These are phyloP conservation scores for Pilasporangium apinafurcum DNA, from an alignment of 352 stramenopile genomes.

Conservation along the genomic window DNA sequence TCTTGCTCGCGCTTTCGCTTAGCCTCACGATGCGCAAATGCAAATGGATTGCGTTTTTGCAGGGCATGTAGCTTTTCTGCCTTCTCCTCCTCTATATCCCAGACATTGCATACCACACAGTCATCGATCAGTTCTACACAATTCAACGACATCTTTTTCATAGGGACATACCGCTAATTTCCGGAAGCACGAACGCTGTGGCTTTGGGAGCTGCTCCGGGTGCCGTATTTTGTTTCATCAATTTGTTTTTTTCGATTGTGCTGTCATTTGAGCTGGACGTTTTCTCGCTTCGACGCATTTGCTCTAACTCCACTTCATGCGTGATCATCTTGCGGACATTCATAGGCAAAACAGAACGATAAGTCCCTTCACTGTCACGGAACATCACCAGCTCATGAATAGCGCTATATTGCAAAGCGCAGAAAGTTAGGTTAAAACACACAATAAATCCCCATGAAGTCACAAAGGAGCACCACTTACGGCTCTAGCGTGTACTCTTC, in stretches of 20 bases:
- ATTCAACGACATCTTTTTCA: too few species aligned
- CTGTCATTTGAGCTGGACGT: constrained; percentile 3
- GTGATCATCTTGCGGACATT: constrained; percentile 70
- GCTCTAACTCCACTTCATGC: constrained; percentile 73
- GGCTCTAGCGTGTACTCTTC: constrained; percentile 74
- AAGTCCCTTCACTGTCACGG: constrained; percentile 20
- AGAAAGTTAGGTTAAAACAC: neutral
- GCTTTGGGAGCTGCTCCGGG: constrained; percentile 16
- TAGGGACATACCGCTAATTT: constrained; percentile 45
- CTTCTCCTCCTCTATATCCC: constrained; percentile 41
- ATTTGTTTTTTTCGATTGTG: constrained; percentile 3
- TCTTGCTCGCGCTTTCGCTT: constrained; percentile 63
- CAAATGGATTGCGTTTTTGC: constrained; percentile 71
- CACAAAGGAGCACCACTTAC: constrained; percentile 26
- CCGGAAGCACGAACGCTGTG: constrained; percentile 37
- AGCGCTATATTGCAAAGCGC: constrained; percentile 20
- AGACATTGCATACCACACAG: neutral
- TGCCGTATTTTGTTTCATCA: constrained; percentile 5
- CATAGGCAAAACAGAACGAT: constrained; percentile 40
- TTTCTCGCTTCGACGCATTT: constrained; percentile 62
- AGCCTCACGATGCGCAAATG: constrained; percentile 72
- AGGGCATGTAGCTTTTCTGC: constrained; percentile 53
- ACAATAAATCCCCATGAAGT: neutral
- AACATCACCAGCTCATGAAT: constrained; percentile 72
- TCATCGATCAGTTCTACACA: neutral